Base-by-base conservation (phyloP, 2,329 filamentous ascomycete species). In the Corynespora cassiicola region DNA sequence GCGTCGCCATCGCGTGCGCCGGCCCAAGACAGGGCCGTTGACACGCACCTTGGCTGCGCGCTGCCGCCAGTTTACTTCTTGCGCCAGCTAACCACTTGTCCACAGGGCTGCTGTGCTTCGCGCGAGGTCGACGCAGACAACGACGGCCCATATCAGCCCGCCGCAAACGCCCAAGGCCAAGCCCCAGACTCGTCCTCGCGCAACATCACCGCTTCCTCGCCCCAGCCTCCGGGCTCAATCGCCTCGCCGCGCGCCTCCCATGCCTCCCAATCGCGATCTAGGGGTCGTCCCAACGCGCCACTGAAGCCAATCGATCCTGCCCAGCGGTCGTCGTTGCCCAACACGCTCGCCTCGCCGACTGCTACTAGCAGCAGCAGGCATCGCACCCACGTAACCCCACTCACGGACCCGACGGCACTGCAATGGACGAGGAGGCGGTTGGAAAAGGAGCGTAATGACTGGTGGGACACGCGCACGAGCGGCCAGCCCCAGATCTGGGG, bases 401-500 rank as follows among this genome's bases (percentile, higher is more conserved):
- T 58, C 8, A 49, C 50, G 4, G 48, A 59, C 29, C 48, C 56
- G 12, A 49, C 50, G 5, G 46, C 33, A 20, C 27, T 37, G 16
- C 39, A 36, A 15, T 68, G 61, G 63, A 90, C 87, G 1, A 81
- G 79, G n/a, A 61, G 70, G 11, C 74, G 85, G 36, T 74, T 96
- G 2, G 80, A 83, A 42, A 77, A 76, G 20, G 88, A 96, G 70
- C 81, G 92, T 31, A 73, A 72, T 31, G 90, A 90, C 46, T 96
- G 95, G 75, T 97, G 95, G 68, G 90, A 96, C 45, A 96, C 91
- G 2, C 77, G 90, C 30, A 88, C 95, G 11, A 87, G 86, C 0
- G 90, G 90, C 2, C 78, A 82, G 4, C 59, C 78, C 4, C 88
- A 96, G 66, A 79, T 94, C 17, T 97, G 92, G 92, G 82, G 82